Conservation (phyloP, 2,329 filamentous ascomycete species). For the Colletotrichum paranaense region DNA sequence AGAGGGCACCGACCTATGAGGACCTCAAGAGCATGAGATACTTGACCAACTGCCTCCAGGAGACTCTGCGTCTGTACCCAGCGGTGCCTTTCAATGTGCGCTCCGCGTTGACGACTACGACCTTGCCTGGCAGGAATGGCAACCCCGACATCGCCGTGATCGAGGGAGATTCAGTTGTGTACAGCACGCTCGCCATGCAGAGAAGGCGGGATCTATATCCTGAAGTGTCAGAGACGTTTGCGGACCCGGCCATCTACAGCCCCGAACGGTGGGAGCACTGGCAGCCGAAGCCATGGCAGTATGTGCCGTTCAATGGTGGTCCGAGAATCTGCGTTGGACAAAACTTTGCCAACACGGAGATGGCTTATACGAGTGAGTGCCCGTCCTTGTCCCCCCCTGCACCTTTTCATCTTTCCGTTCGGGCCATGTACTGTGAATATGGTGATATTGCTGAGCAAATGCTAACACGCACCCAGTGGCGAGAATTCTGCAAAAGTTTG, state of each 20-base stretch:
- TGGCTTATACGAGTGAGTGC: slow-evolving; percentile 59
- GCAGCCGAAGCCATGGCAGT: slow-evolving; percentile 65
- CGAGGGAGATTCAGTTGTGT: slow-evolving; percentile 58
- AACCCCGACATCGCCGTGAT: slow-evolving; percentile 55
- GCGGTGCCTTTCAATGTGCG: slow-evolving; percentile 84
- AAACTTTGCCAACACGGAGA: slow-evolving; percentile 69
- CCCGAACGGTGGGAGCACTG: slow-evolving; percentile 64
- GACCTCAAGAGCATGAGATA: slow-evolving; percentile 75
- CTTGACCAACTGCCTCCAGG: slow-evolving; percentile 77
- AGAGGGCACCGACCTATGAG: slow-evolving; percentile 39
- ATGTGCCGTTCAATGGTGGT: slow-evolving; percentile 52
- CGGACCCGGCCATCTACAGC: slow-evolving; percentile 53
- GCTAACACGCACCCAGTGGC: slow-evolving; percentile 47
- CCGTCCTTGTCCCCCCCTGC: too few relatives aligned
- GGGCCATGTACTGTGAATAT: not conserved
- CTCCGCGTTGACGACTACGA: slow-evolving; percentile 77
- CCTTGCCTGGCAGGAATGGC: slow-evolving; percentile 64
- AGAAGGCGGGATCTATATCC: slow-evolving; percentile 61
- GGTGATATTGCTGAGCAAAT: not conserved
- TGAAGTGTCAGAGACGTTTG: slow-evolving; percentile 49
- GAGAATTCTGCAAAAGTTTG: slow-evolving; percentile 70
- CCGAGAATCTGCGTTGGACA: slow-evolving; percentile 61
- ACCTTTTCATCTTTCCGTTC: not conserved
- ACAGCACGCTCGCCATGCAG: slow-evolving; percentile 64
- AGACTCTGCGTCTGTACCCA: slow-evolving; percentile 82